Base-by-base conservation (phyloP, 2,329 filamentous ascomycete species). In the Aspergillus pseudotamarii region DNA sequence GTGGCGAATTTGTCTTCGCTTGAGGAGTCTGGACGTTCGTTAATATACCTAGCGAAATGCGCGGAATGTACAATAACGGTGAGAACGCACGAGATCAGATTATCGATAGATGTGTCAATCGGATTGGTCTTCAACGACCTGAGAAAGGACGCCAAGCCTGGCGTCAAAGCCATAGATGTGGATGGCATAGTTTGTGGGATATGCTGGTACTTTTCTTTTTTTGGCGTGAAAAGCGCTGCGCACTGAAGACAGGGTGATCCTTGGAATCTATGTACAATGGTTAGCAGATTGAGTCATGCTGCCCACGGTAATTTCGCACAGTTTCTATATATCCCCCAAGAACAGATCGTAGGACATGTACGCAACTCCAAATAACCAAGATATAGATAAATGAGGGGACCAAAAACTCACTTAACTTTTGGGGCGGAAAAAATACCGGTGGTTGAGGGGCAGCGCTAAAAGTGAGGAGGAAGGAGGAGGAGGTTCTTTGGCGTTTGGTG, bases 1-100 rank as follows among this genome's bases (percentile, higher is more conserved):
- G 68, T 92, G 92, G 65, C 87, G 88, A 73, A 99, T 96, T 76
- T 98, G 94, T 71, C 94, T 86, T 76, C 94, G 86, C 79, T 97
- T 97, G 68, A 99, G 86, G 23, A 97, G 88, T 58, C 92, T 95
- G 71, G 30, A 50, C 19, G 36, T 54, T 61, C 62, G 63, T 72
- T 61, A 70, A 70, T 61, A 62, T 57, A 46, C 54, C 58, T 30
- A 26, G 19, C 38, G 38, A n/a, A n/a, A n/a, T 4, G 16, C n/a
- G 38, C 38, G 38, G n/a, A 6, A n/a, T 41, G 38, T n/a, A n/a
- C 3, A 8, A 41, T n/a, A 6, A 41, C 3, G 16, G 8, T 41
- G 38, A 62, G 59, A 56, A 80, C 88, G 75, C 80, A 96, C 93
- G 91, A 92, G 70, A 94, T 89, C 65, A 96, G 85, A 67, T 87